These are phyloP conservation scores for Boletus rex-veris DNA, from an alignment of 768 basidiomycete genomes.

Conservation along the genomic window DNA sequence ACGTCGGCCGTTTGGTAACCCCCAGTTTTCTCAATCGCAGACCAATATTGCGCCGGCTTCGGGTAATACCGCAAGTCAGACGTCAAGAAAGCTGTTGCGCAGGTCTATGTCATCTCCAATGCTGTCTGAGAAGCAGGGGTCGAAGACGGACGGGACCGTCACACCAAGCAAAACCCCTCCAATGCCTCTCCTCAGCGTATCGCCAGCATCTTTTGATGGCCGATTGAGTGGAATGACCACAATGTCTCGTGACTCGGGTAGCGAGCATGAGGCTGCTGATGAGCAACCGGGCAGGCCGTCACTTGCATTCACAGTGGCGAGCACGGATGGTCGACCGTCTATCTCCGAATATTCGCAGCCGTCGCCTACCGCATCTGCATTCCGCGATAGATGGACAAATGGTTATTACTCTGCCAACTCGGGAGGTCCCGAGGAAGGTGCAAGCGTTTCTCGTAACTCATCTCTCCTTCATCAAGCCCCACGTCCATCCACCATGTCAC, in stretches of 20 bases:
- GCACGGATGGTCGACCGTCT: conserved; percentile 45
- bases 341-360: conserved; percentile 65
- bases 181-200: conserved; percentile 32
- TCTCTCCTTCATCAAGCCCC: conserved; percentile 17
- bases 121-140: conserved; percentile 44
- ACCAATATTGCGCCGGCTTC: conserved; percentile 39
- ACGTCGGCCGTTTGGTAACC: conserved; percentile 39
- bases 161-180: conserved; percentile 43
- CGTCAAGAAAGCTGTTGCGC: conserved; percentile 34
- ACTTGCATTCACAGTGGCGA: conserved; percentile 46
- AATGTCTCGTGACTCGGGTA: conserved; percentile 36
- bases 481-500: conserved; percentile 41
- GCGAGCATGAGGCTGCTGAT: conserved; percentile 34
- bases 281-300: conserved; percentile 40
- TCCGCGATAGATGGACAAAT: conserved; percentile 51
- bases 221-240: conserved; percentile 25
- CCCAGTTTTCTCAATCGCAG: conserved; percentile 56
- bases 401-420: conserved; percentile 32
- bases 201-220: conserved; percentile 26
- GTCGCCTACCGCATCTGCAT: conserved; percentile 80
- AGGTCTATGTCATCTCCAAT: conserved; percentile 53
- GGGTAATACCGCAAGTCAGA: conserved; percentile 5
- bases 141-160: conserved; percentile 26
- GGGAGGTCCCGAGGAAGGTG: conserved; percentile 15
- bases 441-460: conserved; percentile 20